Evolutionary conservation across 352 stramenopile species (phyloP).

Genomic region (Phytopythium vexans): DNA sequence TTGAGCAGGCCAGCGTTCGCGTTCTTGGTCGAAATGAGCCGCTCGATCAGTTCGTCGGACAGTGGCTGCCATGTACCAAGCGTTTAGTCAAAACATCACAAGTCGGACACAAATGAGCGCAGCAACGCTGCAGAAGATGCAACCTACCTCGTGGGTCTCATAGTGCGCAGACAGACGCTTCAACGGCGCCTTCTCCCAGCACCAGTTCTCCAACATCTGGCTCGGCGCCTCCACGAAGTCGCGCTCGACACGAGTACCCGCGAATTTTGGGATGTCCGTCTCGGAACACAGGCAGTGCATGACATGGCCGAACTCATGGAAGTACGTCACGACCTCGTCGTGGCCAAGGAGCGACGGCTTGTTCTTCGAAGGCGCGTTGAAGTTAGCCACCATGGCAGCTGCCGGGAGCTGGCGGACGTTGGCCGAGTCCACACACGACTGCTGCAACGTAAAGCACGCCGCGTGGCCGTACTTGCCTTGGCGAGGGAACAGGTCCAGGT

Average conservation of each 20-base stretch:
- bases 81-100: constrained; percentile 4
- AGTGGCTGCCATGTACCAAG: constrained; percentile 42
- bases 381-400: constrained; percentile 90
- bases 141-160: constrained; percentile 48
- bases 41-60: constrained; percentile 74
- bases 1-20: constrained; percentile 77
- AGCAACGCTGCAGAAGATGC: neutral
- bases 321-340: constrained; percentile 87
- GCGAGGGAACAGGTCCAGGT: constrained; percentile 86
- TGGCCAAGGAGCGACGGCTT: constrained; percentile 81
- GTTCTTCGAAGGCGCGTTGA: constrained; percentile 74
- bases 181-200: constrained; percentile 83
- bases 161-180: constrained; percentile 87
- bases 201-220: constrained; percentile 92
- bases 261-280: constrained; percentile 69
- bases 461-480: constrained; percentile 87
- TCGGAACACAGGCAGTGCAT: constrained; percentile 90
- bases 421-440: constrained; percentile 65
- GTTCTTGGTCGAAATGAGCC: constrained; percentile 86
- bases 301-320: constrained; percentile 89
- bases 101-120: constrained; percentile 3
- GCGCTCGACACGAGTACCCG: constrained; percentile 73
- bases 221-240: constrained; percentile 91
- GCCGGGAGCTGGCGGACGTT: constrained; percentile 56
- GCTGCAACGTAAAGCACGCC: constrained; percentile 88